Evolutionary conservation across 768 basidiomycete genomes (phyloP).

Genomic region (Pulveroboletus sp.): DNA sequence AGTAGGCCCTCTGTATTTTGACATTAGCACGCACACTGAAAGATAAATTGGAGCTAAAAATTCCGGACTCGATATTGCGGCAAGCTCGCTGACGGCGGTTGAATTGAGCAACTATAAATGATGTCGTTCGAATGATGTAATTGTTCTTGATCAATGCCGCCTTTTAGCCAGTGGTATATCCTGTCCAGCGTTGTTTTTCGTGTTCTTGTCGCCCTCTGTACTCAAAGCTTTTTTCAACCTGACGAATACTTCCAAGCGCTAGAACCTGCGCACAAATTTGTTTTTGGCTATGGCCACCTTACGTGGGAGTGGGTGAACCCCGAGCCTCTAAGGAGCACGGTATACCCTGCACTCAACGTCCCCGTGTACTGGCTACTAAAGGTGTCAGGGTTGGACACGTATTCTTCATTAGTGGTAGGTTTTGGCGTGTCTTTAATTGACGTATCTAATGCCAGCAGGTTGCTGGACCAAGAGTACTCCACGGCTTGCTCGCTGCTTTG

Average conservation of each 20-base stretch:
- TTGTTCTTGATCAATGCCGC: not conserved
- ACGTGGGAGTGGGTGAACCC: slow-evolving; percentile 94
- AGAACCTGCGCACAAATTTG: slow-evolving; percentile 84
- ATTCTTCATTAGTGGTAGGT: slow-evolving; percentile 62
- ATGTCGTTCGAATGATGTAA: too few species aligned
- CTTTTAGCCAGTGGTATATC: slow-evolving; percentile 6
- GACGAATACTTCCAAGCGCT: slow-evolving; percentile 96
- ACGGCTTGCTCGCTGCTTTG: slow-evolving; percentile 71
- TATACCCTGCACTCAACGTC: slow-evolving; percentile 81
- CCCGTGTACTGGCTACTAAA: slow-evolving; percentile 76
- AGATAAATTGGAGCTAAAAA: too few species aligned
- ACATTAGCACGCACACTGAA: too few species aligned
- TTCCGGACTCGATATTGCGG: too few species aligned
- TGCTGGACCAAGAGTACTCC: slow-evolving; percentile 68
- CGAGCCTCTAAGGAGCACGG: slow-evolving; percentile 70
- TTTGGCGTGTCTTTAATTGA: not conserved
- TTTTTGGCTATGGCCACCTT: slow-evolving; percentile 88
- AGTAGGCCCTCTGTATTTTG: too few species aligned
- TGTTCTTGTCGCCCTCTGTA: slow-evolving; percentile 61
- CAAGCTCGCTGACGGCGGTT: too few species aligned
- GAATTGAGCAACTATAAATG: not conserved
- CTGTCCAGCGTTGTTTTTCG: slow-evolving; percentile 48
- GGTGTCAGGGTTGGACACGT: slow-evolving; percentile 46
- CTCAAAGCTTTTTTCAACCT: slow-evolving; percentile 90
- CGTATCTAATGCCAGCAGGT: slow-evolving; percentile 44